Evolutionary conservation across 2,329 filamentous ascomycete species (phyloP).

Genomic region (Dactylellina leptospora): DNA sequence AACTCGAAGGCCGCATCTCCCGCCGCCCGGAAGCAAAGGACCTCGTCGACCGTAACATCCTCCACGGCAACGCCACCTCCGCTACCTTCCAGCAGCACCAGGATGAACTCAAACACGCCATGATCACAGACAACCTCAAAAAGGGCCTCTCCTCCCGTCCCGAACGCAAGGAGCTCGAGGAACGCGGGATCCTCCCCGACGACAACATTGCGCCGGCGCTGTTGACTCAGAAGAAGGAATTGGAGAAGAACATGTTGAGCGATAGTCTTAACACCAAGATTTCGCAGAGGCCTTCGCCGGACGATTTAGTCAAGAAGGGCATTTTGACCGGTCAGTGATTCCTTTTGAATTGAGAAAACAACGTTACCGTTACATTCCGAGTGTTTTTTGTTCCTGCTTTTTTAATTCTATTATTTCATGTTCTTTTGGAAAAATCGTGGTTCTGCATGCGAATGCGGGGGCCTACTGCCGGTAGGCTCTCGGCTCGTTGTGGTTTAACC

Average conservation of each 20-base stretch:
- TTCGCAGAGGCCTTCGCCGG: conserved; percentile 54
- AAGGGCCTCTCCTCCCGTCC: conserved; percentile 55
- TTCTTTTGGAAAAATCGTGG: too few species aligned
- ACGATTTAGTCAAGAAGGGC: conserved; percentile 56
- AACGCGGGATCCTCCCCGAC: conserved; percentile 56
- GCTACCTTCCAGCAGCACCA: conserved; percentile 18
- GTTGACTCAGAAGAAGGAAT: conserved; percentile 55
- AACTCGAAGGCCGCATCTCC: conserved; percentile 43
- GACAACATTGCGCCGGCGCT: conserved; percentile 55
- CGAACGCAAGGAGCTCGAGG: conserved; percentile 56
- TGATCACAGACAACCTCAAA: conserved; percentile 55
- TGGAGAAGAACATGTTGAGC: conserved; percentile 56
- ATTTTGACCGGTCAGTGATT: conserved; percentile 43
- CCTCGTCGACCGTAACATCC: conserved; percentile 51
- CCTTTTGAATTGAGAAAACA: not conserved
- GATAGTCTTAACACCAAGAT: conserved; percentile 56
- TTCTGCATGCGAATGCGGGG: too few species aligned
- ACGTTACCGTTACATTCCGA: too few species aligned
- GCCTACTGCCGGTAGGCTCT: too few species aligned
- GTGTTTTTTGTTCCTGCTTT: too few species aligned
- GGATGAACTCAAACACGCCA: conserved; percentile 56
- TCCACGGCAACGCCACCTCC: conserved; percentile 13
- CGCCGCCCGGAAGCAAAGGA: conserved; percentile 44
- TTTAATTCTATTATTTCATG: too few species aligned
- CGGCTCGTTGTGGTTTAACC: too few species aligned